Conservation (phyloP, 1,139 yeast genomes). For the Yamadazyma buinensis region DNA sequence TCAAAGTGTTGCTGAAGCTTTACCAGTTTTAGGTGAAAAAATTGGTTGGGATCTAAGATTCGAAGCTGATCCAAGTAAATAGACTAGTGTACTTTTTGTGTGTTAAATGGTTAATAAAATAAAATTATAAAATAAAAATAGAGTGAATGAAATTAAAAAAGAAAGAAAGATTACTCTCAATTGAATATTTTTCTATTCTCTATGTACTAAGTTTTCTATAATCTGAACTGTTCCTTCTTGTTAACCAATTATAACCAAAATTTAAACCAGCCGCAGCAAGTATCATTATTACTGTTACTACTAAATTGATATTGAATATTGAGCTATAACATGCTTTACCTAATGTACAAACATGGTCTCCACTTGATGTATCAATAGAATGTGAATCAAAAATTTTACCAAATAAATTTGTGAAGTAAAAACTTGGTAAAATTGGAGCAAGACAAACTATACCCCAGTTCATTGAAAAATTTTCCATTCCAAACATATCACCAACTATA, state of each 20-base stretch:
- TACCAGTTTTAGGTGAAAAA: conserved; percentile 84
- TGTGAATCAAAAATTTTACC: conserved; percentile 51
- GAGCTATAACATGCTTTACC: conserved; percentile 44
- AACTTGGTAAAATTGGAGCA: conserved; percentile 53
- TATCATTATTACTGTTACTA: conserved; percentile 23
- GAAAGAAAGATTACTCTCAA: background rate
- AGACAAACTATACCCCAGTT: conserved; percentile 57
- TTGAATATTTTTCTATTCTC: background rate
- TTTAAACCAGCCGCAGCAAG: conserved; percentile 24
- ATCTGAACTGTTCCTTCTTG: conserved; percentile 2
- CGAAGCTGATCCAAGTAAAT: conserved; percentile 50
- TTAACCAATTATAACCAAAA: conserved; percentile 14
- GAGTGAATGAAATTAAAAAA: background rate
- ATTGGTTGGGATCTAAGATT: conserved; percentile 97
- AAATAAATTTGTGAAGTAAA: conserved; percentile 47
- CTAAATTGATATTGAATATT: conserved; percentile 35
- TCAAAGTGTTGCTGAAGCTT: conserved; percentile 91
- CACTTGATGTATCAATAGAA: conserved; percentile 19
- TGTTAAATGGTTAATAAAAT: too few relatives aligned
- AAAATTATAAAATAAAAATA: background rate
- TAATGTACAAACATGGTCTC: conserved; percentile 25
- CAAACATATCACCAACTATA: conserved; percentile 56
- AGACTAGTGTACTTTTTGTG: conserved; percentile 1
- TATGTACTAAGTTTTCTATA: conserved; percentile 6
- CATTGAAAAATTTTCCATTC: conserved; percentile 49